Evolutionary conservation across 805 yeast species (phyloP).

Genomic region (Yarrowia porcina): DNA sequence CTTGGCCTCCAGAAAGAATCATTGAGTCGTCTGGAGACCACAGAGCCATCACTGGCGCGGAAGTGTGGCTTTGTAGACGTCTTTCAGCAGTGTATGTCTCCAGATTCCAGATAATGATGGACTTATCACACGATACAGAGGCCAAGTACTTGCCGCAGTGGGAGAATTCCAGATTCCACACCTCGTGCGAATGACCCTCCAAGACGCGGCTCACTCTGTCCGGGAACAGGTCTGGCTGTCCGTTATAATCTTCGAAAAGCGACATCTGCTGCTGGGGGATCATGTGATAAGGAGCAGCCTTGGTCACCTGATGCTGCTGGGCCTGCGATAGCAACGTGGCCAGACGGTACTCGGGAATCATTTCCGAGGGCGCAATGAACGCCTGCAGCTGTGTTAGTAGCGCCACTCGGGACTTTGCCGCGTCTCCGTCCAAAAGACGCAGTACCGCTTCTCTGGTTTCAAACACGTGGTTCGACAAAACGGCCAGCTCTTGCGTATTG

Average conservation of each 20-base stretch:
- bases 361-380: slow-evolving; percentile 50
- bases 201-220: slow-evolving; percentile 47
- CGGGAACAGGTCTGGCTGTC: slow-evolving; percentile 32
- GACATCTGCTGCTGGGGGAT: slow-evolving; percentile 25
- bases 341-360: slow-evolving; percentile 54
- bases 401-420: slow-evolving; percentile 43
- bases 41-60: slow-evolving; percentile 38
- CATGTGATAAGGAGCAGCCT: slow-evolving; percentile 33
- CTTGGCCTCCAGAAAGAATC: slow-evolving; percentile 69
- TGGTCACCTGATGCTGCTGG: slow-evolving; percentile 44
- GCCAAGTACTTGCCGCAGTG: slow-evolving; percentile 73
- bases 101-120: slow-evolving; percentile 64
- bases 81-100: slow-evolving; percentile 37
- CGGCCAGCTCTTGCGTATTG: slow-evolving; percentile 34
- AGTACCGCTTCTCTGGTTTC: slow-evolving; percentile 34
- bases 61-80: slow-evolving; percentile 37
- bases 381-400: slow-evolving; percentile 46
- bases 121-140: slow-evolving; percentile 69
- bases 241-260: slow-evolving; percentile 37
- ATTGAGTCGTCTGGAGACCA: slow-evolving; percentile 74
- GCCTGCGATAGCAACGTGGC: slow-evolving; percentile 53
- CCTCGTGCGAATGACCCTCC: slow-evolving; percentile 61
- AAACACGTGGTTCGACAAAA: slow-evolving; percentile 36
- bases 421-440: slow-evolving; percentile 31
- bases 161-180: slow-evolving; percentile 79